A percentile compares a stretch with the other conserved stretches of the same genome.
Conservation (phyloP, 129 eudicot genomes). For the Cynara cardunculus region DNA sequence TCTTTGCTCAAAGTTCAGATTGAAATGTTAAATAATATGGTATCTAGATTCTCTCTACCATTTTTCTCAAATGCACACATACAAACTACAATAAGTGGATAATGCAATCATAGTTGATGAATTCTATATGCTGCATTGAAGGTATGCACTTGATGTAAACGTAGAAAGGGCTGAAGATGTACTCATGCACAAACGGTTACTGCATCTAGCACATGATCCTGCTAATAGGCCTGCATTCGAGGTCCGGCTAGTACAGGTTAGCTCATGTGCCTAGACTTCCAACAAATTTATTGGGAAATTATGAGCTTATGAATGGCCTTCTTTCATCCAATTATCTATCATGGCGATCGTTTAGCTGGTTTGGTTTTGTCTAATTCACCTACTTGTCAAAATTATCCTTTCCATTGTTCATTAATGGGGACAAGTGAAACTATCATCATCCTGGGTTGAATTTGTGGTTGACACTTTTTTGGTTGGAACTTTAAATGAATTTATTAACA, state of each 20-base stretch:
- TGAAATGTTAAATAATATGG: neutral
- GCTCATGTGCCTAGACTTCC: slow-evolving; percentile 3
- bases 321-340: neutral
- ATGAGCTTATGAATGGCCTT: neutral
- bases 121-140: slow-evolving; percentile 33
- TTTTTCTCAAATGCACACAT: neutral
- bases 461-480: neutral
- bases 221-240: slow-evolving; percentile 91
- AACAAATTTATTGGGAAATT: slow-evolving; percentile 7
- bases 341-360: slow-evolving; percentile 1
- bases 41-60: neutral
- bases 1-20: neutral
- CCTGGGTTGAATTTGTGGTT: neutral
- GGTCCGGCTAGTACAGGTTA: slow-evolving; percentile 96
- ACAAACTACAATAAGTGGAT: neutral
- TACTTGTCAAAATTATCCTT: slow-evolving; percentile 1
- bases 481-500: neutral
- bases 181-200: slow-evolving; percentile 73
- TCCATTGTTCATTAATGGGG: slow-evolving; percentile 14
- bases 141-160: slow-evolving; percentile 98
- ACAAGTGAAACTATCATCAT: neutral
- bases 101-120: slow-evolving; percentile 20
- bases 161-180: slow-evolving; percentile 99
- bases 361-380: slow-evolving; percentile 8
- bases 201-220: slow-evolving; percentile 86